Percentiles rank a stretch among this genome's conserved stretches.
Conservation (phyloP, 2,329 filamentous ascomycete species). For the Stagonosporopsis rhizophila region DNA sequence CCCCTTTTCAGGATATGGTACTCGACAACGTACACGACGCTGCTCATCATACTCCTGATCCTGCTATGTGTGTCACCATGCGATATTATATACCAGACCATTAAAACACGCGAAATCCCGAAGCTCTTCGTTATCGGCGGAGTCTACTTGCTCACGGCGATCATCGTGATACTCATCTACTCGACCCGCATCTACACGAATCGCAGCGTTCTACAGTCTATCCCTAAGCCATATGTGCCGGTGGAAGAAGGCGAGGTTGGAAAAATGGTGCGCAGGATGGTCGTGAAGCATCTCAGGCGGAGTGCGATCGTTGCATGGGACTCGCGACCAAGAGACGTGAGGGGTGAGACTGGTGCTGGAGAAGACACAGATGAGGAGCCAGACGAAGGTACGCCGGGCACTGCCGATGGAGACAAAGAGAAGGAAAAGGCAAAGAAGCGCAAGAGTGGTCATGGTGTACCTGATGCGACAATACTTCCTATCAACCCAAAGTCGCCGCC, state of each 20-base stretch:
- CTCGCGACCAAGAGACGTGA: constrained; percentile 70
- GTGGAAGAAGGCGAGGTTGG: constrained; percentile 84
- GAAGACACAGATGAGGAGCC: constrained; percentile 23
- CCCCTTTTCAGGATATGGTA: constrained; percentile 82
- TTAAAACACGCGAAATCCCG: constrained; percentile 69
- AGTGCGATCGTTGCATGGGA: constrained; percentile 85
- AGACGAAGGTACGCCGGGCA: constrained; percentile 25
- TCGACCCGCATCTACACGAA: constrained; percentile 86
- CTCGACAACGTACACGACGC: constrained; percentile 75
- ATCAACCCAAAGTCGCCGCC: constrained; percentile 58
- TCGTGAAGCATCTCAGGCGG: constrained; percentile 73
- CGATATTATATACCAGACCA: constrained; percentile 79
- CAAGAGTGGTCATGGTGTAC: constrained; percentile 31
- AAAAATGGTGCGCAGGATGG: constrained; percentile 75
- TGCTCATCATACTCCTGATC: constrained; percentile 75
- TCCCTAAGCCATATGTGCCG: constrained; percentile 87
- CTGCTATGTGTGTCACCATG: constrained; percentile 81
- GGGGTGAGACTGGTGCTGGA: constrained; percentile 49
- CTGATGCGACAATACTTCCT: constrained; percentile 45
- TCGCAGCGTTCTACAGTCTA: constrained; percentile 76
- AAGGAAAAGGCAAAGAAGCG: constrained; percentile 38
- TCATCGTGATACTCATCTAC: constrained; percentile 79
- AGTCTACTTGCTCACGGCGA: constrained; percentile 74
- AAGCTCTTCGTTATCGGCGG: constrained; percentile 85
- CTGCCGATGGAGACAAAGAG: constrained; percentile 41